Evolutionary conservation across 495 filamentous ascomycete genomes (phyloP).

Genomic region (Cercophora sp.): DNA sequence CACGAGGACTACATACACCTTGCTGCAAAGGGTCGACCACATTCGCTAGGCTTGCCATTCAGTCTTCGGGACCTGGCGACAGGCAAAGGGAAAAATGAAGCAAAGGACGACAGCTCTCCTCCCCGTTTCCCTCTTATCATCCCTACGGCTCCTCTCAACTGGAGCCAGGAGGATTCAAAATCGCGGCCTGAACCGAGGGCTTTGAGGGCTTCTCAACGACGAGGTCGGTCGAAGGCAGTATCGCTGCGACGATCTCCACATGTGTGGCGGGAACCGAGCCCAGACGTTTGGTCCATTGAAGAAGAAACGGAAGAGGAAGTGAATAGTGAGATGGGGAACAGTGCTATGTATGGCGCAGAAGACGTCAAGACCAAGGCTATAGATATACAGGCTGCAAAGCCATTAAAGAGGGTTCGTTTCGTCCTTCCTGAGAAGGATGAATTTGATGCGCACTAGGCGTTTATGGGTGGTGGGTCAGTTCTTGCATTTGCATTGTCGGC

Average conservation of each 20-base stretch:
- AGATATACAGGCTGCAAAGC: constrained; percentile 45
- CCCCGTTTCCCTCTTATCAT: constrained; percentile 26
- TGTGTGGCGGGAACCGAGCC: constrained; percentile 49
- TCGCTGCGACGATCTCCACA: constrained; percentile 33
- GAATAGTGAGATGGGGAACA: constrained; percentile 32
- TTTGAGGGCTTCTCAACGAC: not conserved
- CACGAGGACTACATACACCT: constrained; percentile 40
- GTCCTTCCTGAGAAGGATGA: constrained; percentile 39
- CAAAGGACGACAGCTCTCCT: constrained; percentile 4
- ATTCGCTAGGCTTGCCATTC: constrained; percentile 21
- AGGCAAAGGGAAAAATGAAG: constrained; percentile 11
- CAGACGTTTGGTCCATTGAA: constrained; percentile 49
- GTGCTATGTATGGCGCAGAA: constrained; percentile 18
- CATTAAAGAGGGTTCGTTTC: constrained; percentile 48
- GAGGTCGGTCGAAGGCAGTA: constrained; percentile 1
- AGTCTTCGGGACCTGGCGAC: constrained; percentile 21
- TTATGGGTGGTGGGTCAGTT: not conserved
- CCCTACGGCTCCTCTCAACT: constrained; percentile 17
- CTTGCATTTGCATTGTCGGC: not conserved
- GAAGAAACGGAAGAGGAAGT: constrained; percentile 45
- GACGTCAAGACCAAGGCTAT: constrained; percentile 26
- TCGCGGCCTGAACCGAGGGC: not conserved
- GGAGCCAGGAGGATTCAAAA: not conserved
- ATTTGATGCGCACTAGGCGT: not conserved
- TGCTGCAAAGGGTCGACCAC: constrained; percentile 14